Evolutionary conservation across 129 eudicot species (phyloP), one percentile per base, ranked within the genome.

Genomic region (Flaveria sonorensis): DNA sequence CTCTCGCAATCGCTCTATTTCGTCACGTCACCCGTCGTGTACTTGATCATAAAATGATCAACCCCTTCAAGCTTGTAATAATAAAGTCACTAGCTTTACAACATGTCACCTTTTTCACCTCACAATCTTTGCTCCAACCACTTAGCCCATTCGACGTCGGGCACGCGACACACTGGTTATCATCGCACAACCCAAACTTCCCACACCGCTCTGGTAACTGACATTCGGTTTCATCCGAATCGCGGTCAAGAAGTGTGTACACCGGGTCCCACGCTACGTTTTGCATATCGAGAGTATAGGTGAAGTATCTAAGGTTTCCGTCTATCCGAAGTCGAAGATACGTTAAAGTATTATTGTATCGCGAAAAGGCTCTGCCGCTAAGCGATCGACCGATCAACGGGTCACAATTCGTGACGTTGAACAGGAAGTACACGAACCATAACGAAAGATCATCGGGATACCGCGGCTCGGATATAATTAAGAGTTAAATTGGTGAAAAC

Each of bases 31-130:
- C 90, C 88, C 42, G 42, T 69, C 1, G 79, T 83, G 71, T 81
- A 83, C 83, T 71, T 83, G 56, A 43, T 81, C 71, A 42, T 74
- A 74, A 81, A 83, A 79, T 83, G 90, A 32, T 87, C 88, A 32
- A 87, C 88, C 14, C 88, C 86, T 53, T 57, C 74, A 26, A 86
- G 71, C 50, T 86, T 86, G 32, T 77, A 83, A 67, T 83, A 86
- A 3, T 26, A 13, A 36, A 81, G 8, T 79, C 73, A 12, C 69
- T 68, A 32, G 70, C 76, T 59, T 72, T 69, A 20, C 71, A 78
- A 70, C 71, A 78, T 12, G 69, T 55, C 10, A 45, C 71, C 50
- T 70, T 57, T 14, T 68, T 65, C 6, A 21, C 63, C 28, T 69
- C 89, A 51, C 92, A 87, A 13, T 16, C 74, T 73, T 77, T 51